These are phyloP conservation scores for Lachnellula arida DNA, from an alignment of 2,329 filamentous ascomycete species.

Conservation along the genomic window DNA sequence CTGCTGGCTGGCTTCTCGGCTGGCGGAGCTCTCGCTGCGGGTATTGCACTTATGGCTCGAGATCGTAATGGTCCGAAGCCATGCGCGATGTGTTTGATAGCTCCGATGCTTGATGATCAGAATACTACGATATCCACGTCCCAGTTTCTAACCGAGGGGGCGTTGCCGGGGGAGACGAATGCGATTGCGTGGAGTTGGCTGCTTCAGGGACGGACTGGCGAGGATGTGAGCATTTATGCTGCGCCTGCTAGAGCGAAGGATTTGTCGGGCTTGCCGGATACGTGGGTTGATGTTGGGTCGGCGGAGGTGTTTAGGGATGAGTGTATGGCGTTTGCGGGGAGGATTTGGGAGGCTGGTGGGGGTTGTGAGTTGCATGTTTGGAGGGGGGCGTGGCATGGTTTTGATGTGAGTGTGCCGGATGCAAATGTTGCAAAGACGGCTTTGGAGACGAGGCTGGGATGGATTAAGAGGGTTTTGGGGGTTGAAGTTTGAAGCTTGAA, in stretches of 20 bases:
- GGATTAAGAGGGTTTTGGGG: neutral
- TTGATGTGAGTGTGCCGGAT: slow-evolving; percentile 9
- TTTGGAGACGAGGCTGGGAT: neutral
- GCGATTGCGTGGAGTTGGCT: neutral
- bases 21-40: slow-evolving; percentile 47
- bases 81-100: slow-evolving; percentile 25
- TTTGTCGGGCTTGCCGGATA: slow-evolving; percentile 5
- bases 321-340: slow-evolving; percentile 8
- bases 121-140: neutral
- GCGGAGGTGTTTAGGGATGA: slow-evolving; percentile 15
- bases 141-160: neutral
- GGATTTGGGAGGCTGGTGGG: slow-evolving; percentile 4
- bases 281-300: slow-evolving; percentile 13
- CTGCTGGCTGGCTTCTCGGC: slow-evolving; percentile 47
- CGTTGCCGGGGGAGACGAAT: neutral
- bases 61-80: slow-evolving; percentile 20
- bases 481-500: neutral
- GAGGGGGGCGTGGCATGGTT: slow-evolving; percentile 12
- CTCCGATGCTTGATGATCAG: slow-evolving; percentile 30
- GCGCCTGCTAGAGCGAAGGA: slow-evolving; percentile 9
- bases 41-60: slow-evolving; percentile 40
- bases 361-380: slow-evolving; percentile 14
- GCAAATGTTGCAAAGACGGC: slow-evolving; percentile 3
- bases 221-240: neutral
- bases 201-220: neutral